Percentiles rank a stretch among this genome's conserved stretches.
phyloP scores from a whole-genome alignment of 306 rosid genomes.

The Acacia acuminata region DNA sequence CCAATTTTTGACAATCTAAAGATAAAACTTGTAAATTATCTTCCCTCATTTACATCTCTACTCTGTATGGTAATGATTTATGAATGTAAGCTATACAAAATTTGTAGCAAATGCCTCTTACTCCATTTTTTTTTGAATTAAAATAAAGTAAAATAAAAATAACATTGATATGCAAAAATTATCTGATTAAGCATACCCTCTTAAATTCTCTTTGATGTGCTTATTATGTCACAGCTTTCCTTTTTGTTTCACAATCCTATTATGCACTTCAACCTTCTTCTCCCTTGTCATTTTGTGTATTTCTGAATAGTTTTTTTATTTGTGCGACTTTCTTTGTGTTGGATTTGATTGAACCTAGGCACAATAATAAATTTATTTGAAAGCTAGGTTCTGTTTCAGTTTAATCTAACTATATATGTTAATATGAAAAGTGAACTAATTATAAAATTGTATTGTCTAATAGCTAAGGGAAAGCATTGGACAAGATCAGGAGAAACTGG shows the following conservation, averaged over 20 bases:
- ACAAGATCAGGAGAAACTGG: constrained; percentile 80
- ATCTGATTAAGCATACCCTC: background rate
- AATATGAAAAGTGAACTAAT: constrained; percentile 23
- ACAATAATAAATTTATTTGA: background rate
- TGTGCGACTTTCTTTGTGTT: background rate
- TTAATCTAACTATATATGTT: background rate
- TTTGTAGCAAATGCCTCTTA: background rate
- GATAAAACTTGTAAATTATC: constrained; percentile 1
- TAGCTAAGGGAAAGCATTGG: constrained; percentile 89
- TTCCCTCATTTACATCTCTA: constrained; percentile 8
- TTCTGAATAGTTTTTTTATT: background rate
- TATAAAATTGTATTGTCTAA: constrained; percentile 35
- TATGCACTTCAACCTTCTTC: background rate
- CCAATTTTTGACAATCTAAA: background rate
- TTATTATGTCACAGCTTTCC: background rate
- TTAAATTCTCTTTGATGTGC: background rate
- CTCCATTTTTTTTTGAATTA: constrained; percentile 9
- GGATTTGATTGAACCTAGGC: background rate
- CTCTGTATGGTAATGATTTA: constrained; percentile 7
- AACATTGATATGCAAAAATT: background rate
- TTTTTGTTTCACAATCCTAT: background rate
- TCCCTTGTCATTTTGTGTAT: background rate
- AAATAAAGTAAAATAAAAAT: background rate
- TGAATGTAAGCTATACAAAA: constrained; percentile 5
- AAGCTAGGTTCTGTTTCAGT: background rate